Conservation (phyloP, 2,329 filamentous ascomycete species). For the Leptosphaerulina australis region DNA sequence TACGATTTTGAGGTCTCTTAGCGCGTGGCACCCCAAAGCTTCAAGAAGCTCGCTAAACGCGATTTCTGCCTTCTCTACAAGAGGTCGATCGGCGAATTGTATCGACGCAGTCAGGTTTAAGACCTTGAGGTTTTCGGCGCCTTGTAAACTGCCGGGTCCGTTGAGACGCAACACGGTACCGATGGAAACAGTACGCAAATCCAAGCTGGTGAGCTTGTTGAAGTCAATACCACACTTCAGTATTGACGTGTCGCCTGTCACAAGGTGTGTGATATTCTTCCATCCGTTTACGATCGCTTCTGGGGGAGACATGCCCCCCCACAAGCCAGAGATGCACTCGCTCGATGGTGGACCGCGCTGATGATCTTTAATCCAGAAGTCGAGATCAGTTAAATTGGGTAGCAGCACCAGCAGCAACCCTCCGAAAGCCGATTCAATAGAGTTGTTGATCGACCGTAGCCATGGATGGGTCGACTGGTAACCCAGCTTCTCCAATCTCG, state of each 20-base stretch:
- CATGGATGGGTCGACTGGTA: slow-evolving; percentile 22
- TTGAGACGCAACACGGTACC: slow-evolving; percentile 28
- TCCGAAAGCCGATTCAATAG: slow-evolving; percentile 32
- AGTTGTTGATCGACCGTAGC: slow-evolving; percentile 26
- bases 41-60: slow-evolving; percentile 28
- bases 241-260: slow-evolving; percentile 23
- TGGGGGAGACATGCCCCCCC: slow-evolving; percentile 23
- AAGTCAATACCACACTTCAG: slow-evolving; percentile 24
- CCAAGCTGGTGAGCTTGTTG: slow-evolving; percentile 22
- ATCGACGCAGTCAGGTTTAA: slow-evolving; percentile 24
- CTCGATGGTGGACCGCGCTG: slow-evolving; percentile 22
- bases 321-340: slow-evolving; percentile 31
- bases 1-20: slow-evolving; percentile 24
- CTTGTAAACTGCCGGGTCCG: slow-evolving; percentile 29
- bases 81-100: slow-evolving; percentile 24
- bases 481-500: slow-evolving; percentile 18
- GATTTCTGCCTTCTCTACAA: slow-evolving; percentile 22
- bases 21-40: slow-evolving; percentile 23
- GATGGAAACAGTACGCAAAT: slow-evolving; percentile 23
- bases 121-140: slow-evolving; percentile 21
- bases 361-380: slow-evolving; percentile 30
- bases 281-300: slow-evolving; percentile 7
- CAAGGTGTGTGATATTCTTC: slow-evolving; percentile 20
- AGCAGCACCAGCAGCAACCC: slow-evolving; percentile 28
- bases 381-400: slow-evolving; percentile 27